These are phyloP conservation scores for Metarhizium robertsii DNA, from an alignment of 2,329 filamentous ascomycete genomes.

Conservation along the genomic window DNA sequence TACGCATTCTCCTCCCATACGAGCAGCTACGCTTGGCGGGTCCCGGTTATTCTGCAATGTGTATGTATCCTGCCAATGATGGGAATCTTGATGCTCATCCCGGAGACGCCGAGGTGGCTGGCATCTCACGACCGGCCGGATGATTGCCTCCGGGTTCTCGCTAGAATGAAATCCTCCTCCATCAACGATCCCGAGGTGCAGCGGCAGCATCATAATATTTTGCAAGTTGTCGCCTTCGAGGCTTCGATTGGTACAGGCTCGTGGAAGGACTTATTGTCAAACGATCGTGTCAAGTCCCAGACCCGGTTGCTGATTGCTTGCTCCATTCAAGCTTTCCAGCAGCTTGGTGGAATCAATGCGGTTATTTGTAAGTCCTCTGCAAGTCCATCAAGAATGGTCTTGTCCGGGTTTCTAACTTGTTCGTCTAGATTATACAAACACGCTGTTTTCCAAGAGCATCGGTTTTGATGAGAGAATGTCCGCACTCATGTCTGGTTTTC, in stretches of 20 bases:
- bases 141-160: slow-evolving; percentile 24
- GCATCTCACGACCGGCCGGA: slow-evolving; percentile 27
- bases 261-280: slow-evolving; percentile 21
- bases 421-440: slow-evolving; percentile 31
- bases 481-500: slow-evolving; percentile 40
- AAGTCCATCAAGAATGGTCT: no score
- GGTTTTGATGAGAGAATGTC: slow-evolving; percentile 32
- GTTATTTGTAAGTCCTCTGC: slow-evolving; percentile 26
- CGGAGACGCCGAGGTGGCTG: slow-evolving; percentile 34
- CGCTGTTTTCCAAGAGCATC: slow-evolving; percentile 36
- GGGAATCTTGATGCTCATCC: slow-evolving; percentile 26
- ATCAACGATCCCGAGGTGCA: slow-evolving; percentile 13
- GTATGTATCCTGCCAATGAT: slow-evolving; percentile 30
- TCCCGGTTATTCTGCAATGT: slow-evolving; percentile 32
- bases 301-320: slow-evolving; percentile 22
- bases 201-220: slow-evolving; percentile 13
- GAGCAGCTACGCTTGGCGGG: slow-evolving; percentile 27
- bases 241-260: slow-evolving; percentile 16
- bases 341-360: slow-evolving; percentile 39
- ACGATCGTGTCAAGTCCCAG: slow-evolving; percentile 22
- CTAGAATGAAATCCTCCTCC: slow-evolving; percentile 22
- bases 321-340: slow-evolving; percentile 26
- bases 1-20: slow-evolving; percentile 26
- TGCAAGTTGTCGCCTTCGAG: slow-evolving; percentile 18
- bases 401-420: neutral